Percentiles rank a stretch among this genome's conserved stretches.
Evolutionary conservation across 2,329 filamentous ascomycete species (phyloP).

Genomic region (Aspergillus chevalieri): DNA sequence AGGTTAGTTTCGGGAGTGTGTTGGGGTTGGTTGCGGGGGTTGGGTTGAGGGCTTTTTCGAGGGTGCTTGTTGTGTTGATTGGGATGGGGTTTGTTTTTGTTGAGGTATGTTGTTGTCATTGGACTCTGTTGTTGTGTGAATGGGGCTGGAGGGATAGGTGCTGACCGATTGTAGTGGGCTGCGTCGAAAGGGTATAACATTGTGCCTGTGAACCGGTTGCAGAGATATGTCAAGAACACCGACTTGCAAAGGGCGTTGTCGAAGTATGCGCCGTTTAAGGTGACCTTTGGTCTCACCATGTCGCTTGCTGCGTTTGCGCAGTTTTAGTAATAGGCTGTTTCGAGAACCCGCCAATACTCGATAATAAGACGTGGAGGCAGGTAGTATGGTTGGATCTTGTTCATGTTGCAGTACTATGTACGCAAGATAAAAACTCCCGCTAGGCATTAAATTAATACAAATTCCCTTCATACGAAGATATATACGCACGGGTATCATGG

Average conservation of each 20-base stretch:
- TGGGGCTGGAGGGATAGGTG: not conserved
- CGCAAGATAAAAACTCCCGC: not conserved
- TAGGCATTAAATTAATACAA: not conserved
- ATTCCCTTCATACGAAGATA: not conserved
- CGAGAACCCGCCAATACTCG: not conserved
- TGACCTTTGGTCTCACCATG: constrained; percentile 42
- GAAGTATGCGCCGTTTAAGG: constrained; percentile 40
- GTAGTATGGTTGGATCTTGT: too few species aligned
- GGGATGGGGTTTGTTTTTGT: constrained; percentile 39
- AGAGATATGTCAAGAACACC: constrained; percentile 37
- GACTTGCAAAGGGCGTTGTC: constrained; percentile 34
- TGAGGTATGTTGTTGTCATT: constrained; percentile 28
- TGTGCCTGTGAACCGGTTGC: constrained; percentile 35
- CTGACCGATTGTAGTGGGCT: constrained; percentile 30
- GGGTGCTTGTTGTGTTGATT: constrained; percentile 37
- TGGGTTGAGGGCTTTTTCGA: constrained; percentile 40
- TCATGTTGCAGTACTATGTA: not conserved
- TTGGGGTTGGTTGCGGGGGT: constrained; percentile 39
- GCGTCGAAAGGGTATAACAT: constrained; percentile 43
- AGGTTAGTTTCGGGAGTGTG: constrained; percentile 42
- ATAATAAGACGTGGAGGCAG: too few species aligned
- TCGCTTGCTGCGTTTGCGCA: constrained; percentile 42
- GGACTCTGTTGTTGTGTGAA: constrained; percentile 6
- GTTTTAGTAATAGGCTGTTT: constrained; percentile 19
- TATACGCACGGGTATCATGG: constrained; percentile 30